Conservation (phyloP, 805 yeast genomes). For the Zygosaccharomyces kombuchaensis region DNA sequence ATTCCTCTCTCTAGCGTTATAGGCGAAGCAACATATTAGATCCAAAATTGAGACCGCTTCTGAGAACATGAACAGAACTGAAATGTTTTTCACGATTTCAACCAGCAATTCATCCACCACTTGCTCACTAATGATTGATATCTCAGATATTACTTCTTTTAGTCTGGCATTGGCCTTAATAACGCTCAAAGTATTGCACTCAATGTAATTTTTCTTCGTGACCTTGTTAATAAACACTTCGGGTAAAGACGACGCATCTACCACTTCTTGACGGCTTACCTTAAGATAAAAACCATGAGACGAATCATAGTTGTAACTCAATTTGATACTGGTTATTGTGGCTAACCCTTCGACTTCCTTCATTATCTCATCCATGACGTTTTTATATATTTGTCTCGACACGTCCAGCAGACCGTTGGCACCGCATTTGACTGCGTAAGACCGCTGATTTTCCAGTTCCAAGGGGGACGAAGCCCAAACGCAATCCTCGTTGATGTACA, state of each 20-base stretch:
- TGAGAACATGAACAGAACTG: constrained; percentile 39
- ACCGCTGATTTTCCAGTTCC: constrained; percentile 42
- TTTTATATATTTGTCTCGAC: constrained; percentile 41
- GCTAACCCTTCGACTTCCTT: constrained; percentile 26
- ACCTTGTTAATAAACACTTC: constrained; percentile 34
- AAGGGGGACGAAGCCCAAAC: constrained; percentile 39
- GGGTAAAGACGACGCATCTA: constrained; percentile 27
- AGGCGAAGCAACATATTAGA: constrained; percentile 36
- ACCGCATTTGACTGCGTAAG: constrained; percentile 43
- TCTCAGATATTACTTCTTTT: constrained; percentile 40
- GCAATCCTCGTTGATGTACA: constrained; percentile 41
- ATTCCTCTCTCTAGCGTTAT: constrained; percentile 19
- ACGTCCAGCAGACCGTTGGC: constrained; percentile 44
- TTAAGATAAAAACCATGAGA: constrained; percentile 39
- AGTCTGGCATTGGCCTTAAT: constrained; percentile 40
- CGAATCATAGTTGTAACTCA: constrained; percentile 37
- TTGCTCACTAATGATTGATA: constrained; percentile 41
- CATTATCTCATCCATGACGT: constrained; percentile 37
- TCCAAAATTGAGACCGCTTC: constrained; percentile 45
- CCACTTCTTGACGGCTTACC: constrained; percentile 21
- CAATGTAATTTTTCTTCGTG: constrained; percentile 33
- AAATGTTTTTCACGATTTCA: constrained; percentile 29
- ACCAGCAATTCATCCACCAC: constrained; percentile 33
- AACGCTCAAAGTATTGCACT: constrained; percentile 40
- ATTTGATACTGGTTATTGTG: constrained; percentile 20